phyloP scores from a whole-genome alignment of 495 filamentous ascomycete genomes.

The Penicillium arizonense region DNA sequence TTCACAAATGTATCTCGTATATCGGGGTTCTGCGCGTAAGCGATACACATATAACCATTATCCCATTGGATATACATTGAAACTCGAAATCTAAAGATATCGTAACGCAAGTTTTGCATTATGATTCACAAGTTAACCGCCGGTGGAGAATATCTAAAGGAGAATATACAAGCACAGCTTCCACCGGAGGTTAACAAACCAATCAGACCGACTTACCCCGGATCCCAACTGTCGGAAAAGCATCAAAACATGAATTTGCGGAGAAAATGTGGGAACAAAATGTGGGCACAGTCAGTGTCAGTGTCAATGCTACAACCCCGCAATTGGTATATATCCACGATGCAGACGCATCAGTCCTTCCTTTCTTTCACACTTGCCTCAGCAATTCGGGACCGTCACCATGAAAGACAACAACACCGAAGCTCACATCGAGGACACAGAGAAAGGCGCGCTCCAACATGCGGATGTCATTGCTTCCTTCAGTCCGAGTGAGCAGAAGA shows the following conservation, averaged over 20 bases:
- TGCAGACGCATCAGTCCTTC: not conserved
- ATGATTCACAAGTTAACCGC: no score
- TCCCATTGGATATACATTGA: no score
- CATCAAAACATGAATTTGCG: not conserved
- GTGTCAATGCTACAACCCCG: not conserved
- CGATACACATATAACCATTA: no score
- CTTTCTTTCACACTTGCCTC: not conserved
- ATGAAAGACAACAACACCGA: not conserved
- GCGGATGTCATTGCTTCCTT: conserved; percentile 1
- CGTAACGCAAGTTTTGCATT: no score
- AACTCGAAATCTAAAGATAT: no score
- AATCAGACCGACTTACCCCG: not conserved
- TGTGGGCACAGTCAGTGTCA: not conserved
- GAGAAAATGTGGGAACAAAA: not conserved
- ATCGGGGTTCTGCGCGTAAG: no score
- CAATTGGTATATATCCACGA: not conserved
- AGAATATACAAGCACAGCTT: not conserved
- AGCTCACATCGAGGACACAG: not conserved
- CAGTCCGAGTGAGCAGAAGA: conserved; percentile 5
- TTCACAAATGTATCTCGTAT: no score
- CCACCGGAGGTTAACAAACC: conserved; percentile 3
- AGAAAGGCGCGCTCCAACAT: not conserved
- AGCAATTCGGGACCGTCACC: not conserved
- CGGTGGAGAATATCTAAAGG: not conserved
- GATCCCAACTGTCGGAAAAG: not conserved